These are phyloP conservation scores for Clonostachys chloroleuca DNA, from an alignment of 2,329 filamentous ascomycete species.

Conservation along the genomic window DNA sequence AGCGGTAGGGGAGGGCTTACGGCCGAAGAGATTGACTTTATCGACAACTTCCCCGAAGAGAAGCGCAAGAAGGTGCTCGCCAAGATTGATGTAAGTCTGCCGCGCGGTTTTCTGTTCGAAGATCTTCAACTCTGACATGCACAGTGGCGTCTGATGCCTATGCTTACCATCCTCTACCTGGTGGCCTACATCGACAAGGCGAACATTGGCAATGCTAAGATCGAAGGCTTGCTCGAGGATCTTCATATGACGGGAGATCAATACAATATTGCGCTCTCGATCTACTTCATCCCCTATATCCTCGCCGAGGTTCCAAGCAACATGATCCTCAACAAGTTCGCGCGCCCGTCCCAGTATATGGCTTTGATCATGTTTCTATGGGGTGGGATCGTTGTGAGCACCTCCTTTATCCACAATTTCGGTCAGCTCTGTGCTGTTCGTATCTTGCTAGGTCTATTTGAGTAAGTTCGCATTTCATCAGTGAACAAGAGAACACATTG, in stretches of 20 bases:
- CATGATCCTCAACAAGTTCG: constrained; percentile 56
- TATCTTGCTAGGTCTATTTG: constrained; percentile 58
- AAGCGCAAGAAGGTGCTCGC: constrained; percentile 11
- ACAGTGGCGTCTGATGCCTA: constrained; percentile 12
- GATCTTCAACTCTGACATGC: too few relatives aligned
- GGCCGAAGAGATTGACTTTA: constrained; percentile 17
- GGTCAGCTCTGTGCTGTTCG: constrained; percentile 41
- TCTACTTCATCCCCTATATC: constrained; percentile 33
- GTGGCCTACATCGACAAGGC: constrained; percentile 16
- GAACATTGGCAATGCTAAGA: constrained; percentile 11
- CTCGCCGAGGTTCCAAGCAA: constrained; percentile 63
- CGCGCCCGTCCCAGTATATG: constrained; percentile 58
- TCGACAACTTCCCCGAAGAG: constrained; percentile 11
- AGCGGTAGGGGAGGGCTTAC: constrained; percentile 9
- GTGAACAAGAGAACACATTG: background rate
- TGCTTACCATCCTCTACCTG: constrained; percentile 28
- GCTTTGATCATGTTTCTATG: constrained; percentile 55
- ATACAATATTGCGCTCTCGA: constrained; percentile 54
- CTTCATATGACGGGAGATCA: constrained; percentile 28
- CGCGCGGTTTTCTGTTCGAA: too few relatives aligned
- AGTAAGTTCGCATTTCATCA: constrained; percentile 23
- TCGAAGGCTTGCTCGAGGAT: constrained; percentile 23
- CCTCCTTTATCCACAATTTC: constrained; percentile 44
- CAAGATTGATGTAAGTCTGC: constrained; percentile 10
- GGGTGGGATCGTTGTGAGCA: constrained; percentile 42